A percentile compares a stretch with the other conserved stretches of the same genome.
phyloP scores from a whole-genome alignment of 345 rosid species.

The Carallia pectinifolia region DNA sequence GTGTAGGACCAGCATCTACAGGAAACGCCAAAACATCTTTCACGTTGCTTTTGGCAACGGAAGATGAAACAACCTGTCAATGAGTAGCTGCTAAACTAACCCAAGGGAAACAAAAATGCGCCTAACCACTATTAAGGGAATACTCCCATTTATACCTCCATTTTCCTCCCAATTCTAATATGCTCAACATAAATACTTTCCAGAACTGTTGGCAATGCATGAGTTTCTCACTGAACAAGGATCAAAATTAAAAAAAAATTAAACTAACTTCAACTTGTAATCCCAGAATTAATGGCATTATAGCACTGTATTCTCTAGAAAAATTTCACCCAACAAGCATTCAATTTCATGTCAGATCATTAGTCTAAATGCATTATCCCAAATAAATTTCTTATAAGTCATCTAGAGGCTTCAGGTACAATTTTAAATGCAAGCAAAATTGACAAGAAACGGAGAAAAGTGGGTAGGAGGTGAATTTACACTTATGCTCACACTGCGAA shows the following conservation, averaged over 20 bases:
- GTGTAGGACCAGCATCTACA: too few species aligned
- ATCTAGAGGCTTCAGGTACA: background rate
- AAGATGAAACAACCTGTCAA: too few species aligned
- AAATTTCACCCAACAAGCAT: background rate
- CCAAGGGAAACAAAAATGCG: too few species aligned
- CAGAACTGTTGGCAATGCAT: background rate
- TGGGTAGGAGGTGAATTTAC: slow-evolving; percentile 38
- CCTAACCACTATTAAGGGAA: too few species aligned
- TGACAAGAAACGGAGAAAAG: slow-evolving; percentile 13
- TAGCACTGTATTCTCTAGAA: background rate
- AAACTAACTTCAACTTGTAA: background rate
- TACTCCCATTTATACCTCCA: too few species aligned
- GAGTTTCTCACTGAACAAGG: background rate
- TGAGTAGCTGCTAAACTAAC: too few species aligned
- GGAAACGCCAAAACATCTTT: too few species aligned
- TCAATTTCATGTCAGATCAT: slow-evolving; percentile 1
- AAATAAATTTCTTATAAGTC: background rate
- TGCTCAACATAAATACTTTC: background rate
- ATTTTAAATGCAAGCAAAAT: slow-evolving; percentile 10
- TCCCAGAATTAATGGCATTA: background rate
- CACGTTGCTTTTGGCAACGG: too few species aligned
- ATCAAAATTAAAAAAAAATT: background rate
- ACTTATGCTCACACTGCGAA: slow-evolving; percentile 83
- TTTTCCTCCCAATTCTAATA: background rate
- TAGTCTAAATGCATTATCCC: slow-evolving; percentile 12